phyloP scores from a whole-genome alignment of 306 rosid species.

The Delonix regia region DNA sequence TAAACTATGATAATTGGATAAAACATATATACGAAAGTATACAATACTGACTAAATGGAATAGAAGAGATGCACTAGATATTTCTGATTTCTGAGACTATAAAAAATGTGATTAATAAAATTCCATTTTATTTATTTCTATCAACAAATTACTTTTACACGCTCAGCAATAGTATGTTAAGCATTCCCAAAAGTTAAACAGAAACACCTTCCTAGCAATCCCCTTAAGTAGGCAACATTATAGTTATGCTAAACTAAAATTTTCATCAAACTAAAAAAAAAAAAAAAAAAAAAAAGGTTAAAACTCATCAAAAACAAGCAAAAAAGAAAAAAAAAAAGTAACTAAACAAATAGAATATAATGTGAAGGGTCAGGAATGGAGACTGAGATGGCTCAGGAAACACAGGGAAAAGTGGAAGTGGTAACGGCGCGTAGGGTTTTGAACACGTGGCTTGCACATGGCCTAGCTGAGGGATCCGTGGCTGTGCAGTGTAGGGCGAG shows the following conservation, averaged over 20 bases:
- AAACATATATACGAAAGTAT: too few species aligned
- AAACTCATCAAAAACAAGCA: neutral
- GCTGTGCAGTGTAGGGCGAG: constrained; percentile 83
- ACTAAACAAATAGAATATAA: neutral
- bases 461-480: constrained; percentile 76
- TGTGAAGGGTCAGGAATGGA: constrained; percentile 2
- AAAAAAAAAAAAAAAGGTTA: neutral
- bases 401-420: constrained; percentile 44
- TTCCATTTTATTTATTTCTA: constrained; percentile 43
- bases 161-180: constrained; percentile 48
- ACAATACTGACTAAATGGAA: too few species aligned
- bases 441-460: constrained; percentile 62
- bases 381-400: too few species aligned
- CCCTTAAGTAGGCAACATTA: constrained; percentile 47
- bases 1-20: too few species aligned
- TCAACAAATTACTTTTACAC: constrained; percentile 62
- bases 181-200: constrained; percentile 47
- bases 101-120: neutral
- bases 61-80: neutral
- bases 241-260: constrained; percentile 41
- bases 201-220: constrained; percentile 50
- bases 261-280: neutral
- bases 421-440: constrained; percentile 53
- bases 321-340: neutral
- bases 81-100: neutral